These are phyloP conservation scores for Chlorella variabilis DNA, from an alignment of 163 green algal species.

Conservation along the genomic window DNA sequence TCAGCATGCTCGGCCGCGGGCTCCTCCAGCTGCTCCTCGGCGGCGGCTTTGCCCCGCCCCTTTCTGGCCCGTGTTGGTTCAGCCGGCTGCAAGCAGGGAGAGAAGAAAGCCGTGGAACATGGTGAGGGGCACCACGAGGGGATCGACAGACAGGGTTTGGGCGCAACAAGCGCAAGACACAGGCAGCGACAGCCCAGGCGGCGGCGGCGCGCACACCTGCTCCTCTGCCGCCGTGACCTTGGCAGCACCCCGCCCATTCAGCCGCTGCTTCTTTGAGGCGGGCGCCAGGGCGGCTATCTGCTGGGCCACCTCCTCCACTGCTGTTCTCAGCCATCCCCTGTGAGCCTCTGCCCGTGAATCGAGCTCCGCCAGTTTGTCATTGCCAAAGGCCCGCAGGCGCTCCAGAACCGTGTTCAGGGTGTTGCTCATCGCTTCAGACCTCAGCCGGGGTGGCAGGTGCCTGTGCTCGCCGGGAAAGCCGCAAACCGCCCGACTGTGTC, in stretches of 20 bases:
- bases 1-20: neutral
- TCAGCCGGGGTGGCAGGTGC: too few species aligned
- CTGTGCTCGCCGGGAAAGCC: too few species aligned
- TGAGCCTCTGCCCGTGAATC: conserved; percentile 30
- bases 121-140: neutral
- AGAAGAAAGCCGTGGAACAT: neutral
- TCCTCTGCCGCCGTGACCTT: neutral
- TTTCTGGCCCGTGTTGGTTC: neutral
- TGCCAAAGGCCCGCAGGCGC: conserved; percentile 26
- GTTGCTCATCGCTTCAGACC: conserved; percentile 44
- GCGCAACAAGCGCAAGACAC: neutral
- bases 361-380: conserved; percentile 36
- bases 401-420: conserved; percentile 36
- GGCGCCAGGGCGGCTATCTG: conserved; percentile 26
- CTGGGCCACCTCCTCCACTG: conserved; percentile 6
- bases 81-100: neutral
- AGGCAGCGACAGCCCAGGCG: conserved; percentile 14
- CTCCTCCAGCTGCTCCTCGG: neutral
- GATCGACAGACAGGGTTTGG: neutral
- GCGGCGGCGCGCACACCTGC: neutral
- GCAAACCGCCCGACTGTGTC: too few species aligned
- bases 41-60: neutral
- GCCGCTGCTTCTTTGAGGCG: conserved; percentile 37
- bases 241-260: neutral
- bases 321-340: conserved; percentile 27